A percentile compares a stretch with the other conserved stretches of the same genome.
These are phyloP conservation scores for Immersiporthe knoxdaviesiana DNA, from an alignment of 2,329 filamentous ascomycete species.

Conservation along the genomic window DNA sequence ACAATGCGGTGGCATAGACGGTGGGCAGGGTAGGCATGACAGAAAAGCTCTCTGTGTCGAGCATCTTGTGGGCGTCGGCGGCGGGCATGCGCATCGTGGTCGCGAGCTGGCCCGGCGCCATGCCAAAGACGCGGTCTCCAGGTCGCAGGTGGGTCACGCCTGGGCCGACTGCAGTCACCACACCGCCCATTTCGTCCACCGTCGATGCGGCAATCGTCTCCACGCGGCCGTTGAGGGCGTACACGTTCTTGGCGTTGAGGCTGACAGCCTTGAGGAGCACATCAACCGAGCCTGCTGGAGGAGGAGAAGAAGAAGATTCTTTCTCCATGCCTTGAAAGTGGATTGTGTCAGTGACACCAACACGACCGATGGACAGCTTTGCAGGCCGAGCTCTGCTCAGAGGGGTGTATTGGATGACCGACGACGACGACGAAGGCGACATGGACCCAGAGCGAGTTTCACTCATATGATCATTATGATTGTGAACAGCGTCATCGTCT, in stretches of 20 bases:
- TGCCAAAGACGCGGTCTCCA: neutral
- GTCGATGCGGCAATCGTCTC: neutral
- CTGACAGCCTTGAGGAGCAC: neutral
- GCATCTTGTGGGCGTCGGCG: neutral
- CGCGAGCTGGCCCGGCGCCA: neutral
- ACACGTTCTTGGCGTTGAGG: neutral
- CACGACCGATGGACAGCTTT: neutral
- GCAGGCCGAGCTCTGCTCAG: neutral
- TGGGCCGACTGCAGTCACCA: neutral
- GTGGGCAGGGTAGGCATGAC: slow-evolving; percentile 9
- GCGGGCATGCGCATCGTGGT: neutral
- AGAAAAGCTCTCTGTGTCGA: neutral
- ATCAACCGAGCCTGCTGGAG: neutral
- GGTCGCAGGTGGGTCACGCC: neutral
- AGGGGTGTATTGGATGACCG: neutral
- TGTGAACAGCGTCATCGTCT: neutral
- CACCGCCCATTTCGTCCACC: neutral
- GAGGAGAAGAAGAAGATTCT: neutral
- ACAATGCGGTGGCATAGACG: slow-evolving; percentile 35
- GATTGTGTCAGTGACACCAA: neutral
- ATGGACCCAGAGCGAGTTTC: neutral
- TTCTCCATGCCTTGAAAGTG: neutral
- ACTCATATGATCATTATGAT: neutral
- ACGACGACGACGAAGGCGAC: neutral
- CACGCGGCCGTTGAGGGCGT: neutral